phyloP scores from a whole-genome alignment of 2,329 filamentous ascomycete species.

The Phoma sp. region DNA sequence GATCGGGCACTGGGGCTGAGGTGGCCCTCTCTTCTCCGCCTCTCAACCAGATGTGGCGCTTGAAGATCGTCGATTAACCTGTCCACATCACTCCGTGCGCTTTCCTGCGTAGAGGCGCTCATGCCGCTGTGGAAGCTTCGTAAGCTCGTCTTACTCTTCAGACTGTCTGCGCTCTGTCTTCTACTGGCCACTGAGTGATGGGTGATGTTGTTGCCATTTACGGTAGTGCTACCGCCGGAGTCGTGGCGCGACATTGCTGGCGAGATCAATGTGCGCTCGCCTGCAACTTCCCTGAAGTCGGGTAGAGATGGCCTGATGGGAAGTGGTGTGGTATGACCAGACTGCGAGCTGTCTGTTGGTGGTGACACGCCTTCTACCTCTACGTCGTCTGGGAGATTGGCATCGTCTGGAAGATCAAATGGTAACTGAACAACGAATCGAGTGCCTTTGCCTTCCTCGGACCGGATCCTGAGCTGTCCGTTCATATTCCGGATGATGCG shows the following conservation, averaged over 20 bases:
- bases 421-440: slow-evolving; percentile 81
- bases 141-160: slow-evolving; percentile 58
- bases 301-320: slow-evolving; percentile 12
- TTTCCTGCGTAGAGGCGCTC: slow-evolving; percentile 48
- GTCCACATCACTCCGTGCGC: slow-evolving; percentile 69
- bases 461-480: slow-evolving; percentile 83
- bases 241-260: slow-evolving; percentile 33
- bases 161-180: slow-evolving; percentile 51
- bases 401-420: slow-evolving; percentile 67
- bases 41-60: slow-evolving; percentile 55
- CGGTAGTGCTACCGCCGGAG: slow-evolving; percentile 20
- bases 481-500: slow-evolving; percentile 89
- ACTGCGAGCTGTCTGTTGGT: slow-evolving; percentile 15
- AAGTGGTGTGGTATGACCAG: slow-evolving; percentile 32
- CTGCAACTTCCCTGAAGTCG: slow-evolving; percentile 29
- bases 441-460: slow-evolving; percentile 81
- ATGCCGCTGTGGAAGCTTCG: slow-evolving; percentile 56
- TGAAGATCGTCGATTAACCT: slow-evolving; percentile 75
- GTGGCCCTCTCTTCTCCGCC: slow-evolving; percentile 24
- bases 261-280: slow-evolving; percentile 68
- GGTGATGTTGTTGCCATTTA: slow-evolving; percentile 8
- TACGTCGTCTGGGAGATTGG: neutral
- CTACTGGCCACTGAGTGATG: slow-evolving; percentile 17
- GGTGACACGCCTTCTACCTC: neutral
- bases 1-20: slow-evolving; percentile 32